Evolutionary conservation across 1,284 basidiomycete genomes (phyloP).

Genomic region (Ustilago curta): DNA sequence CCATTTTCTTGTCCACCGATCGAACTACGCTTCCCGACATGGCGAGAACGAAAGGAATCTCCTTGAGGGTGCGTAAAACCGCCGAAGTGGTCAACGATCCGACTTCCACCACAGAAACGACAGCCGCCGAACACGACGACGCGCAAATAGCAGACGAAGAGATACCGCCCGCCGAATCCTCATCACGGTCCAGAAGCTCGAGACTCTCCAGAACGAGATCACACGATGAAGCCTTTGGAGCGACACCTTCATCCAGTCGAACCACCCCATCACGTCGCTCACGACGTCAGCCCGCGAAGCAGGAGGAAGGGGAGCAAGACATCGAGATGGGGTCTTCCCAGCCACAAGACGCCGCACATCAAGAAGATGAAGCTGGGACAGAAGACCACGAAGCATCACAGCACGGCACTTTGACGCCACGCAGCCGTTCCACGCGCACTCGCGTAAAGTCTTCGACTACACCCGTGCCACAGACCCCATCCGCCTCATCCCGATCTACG

Average conservation of each 20-base stretch:
- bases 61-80: slow-evolving; percentile 39
- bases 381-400: slow-evolving; percentile 15
- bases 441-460: slow-evolving; percentile 30
- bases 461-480: slow-evolving; percentile 31
- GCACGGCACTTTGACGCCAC: slow-evolving; percentile 13
- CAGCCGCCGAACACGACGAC: background rate
- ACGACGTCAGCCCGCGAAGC: slow-evolving; percentile 35
- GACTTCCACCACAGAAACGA: background rate
- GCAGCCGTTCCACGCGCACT: slow-evolving; percentile 31
- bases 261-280: slow-evolving; percentile 42
- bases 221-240: slow-evolving; percentile 30
- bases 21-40: slow-evolving; percentile 7
- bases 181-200: slow-evolving; percentile 29
- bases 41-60: slow-evolving; percentile 50
- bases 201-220: slow-evolving; percentile 32
- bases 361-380: slow-evolving; percentile 10
- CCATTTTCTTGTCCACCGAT: background rate
- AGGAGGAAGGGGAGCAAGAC: slow-evolving; percentile 22
- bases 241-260: slow-evolving; percentile 10
- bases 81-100: slow-evolving; percentile 13
- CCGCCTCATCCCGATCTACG: slow-evolving; percentile 12
- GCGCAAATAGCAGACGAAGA: slow-evolving; percentile 23
- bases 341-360: slow-evolving; percentile 14
- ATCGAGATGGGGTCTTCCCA: slow-evolving; percentile 18
- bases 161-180: slow-evolving; percentile 18